Conservation (phyloP, 1,284 basidiomycete genomes). For the Cryptococcus sp. region DNA sequence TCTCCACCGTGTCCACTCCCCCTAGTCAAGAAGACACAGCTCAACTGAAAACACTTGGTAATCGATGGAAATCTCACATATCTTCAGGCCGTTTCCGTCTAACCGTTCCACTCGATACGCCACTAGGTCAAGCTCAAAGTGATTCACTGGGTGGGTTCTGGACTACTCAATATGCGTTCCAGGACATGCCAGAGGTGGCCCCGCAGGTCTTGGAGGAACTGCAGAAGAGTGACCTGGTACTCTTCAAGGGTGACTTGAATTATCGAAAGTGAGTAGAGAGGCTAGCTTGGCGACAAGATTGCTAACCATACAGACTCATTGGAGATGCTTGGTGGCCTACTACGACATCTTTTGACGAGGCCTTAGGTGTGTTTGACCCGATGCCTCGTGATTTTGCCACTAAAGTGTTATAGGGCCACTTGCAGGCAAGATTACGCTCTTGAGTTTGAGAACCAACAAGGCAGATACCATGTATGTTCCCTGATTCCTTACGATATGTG, state of each 20-base stretch:
- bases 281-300: no score
- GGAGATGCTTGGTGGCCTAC: conserved; percentile 86
- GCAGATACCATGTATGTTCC: conserved; percentile 73
- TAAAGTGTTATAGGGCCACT: conserved; percentile 53
- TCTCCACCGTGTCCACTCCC: conserved; percentile 51
- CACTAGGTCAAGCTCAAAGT: conserved; percentile 54
- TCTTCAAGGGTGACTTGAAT: conserved; percentile 96
- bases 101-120: conserved; percentile 62
- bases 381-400: no score
- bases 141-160: conserved; percentile 61
- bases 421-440: conserved; percentile 69
- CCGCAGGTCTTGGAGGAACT: conserved; percentile 60
- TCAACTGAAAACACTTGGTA: conserved; percentile 58
- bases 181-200: conserved; percentile 65
- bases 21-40: conserved; percentile 25
- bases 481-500: neutral
- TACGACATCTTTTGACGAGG: conserved; percentile 69
- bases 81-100: conserved; percentile 67
- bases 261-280: conserved; percentile 66
- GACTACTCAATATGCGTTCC: conserved; percentile 78
- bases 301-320: conserved; percentile 59
- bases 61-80: conserved; percentile 70
- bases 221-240: conserved; percentile 66
- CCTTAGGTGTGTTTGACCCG: conserved; percentile 54
- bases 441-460: conserved; percentile 89